Conservation (phyloP, 2,329 filamentous ascomycete genomes). For the Thielaviopsis populi region DNA sequence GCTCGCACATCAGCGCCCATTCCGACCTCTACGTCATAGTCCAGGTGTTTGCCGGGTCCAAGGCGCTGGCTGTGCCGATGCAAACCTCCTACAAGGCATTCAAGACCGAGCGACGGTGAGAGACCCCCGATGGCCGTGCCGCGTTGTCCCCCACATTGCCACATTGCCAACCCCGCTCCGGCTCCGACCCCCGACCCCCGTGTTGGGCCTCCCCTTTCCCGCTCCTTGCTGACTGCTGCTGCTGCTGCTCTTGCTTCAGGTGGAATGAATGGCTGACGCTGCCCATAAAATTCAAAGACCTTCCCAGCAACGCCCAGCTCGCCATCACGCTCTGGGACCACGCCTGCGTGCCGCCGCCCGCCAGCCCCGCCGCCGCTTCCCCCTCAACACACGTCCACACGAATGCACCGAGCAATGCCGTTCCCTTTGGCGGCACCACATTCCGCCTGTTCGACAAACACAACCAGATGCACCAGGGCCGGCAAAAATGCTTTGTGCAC, state of each 20-base stretch:
- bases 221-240: background rate
- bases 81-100: constrained; percentile 92
- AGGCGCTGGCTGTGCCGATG: constrained; percentile 78
- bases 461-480: constrained; percentile 77
- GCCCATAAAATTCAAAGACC: constrained; percentile 67
- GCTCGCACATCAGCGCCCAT: constrained; percentile 63
- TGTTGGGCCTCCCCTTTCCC: background rate
- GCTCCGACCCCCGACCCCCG: background rate
- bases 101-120: constrained; percentile 50
- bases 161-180: background rate
- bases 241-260: constrained; percentile 26
- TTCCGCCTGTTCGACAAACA: constrained; percentile 84
- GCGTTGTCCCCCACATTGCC: no score
- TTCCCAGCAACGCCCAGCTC: constrained; percentile 68
- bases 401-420: constrained; percentile 56
- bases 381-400: constrained; percentile 51
- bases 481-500: constrained; percentile 81
- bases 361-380: constrained; percentile 38
- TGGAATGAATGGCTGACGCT: constrained; percentile 97
- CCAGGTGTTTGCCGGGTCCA: constrained; percentile 91
- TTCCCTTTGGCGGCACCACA: constrained; percentile 90
- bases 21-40: constrained; percentile 89
- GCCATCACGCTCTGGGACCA: constrained; percentile 88
- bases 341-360: background rate
- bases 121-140: constrained; percentile 5